Conservation (phyloP, 305 asterid genomes). For the Solanum hybrid region DNA sequence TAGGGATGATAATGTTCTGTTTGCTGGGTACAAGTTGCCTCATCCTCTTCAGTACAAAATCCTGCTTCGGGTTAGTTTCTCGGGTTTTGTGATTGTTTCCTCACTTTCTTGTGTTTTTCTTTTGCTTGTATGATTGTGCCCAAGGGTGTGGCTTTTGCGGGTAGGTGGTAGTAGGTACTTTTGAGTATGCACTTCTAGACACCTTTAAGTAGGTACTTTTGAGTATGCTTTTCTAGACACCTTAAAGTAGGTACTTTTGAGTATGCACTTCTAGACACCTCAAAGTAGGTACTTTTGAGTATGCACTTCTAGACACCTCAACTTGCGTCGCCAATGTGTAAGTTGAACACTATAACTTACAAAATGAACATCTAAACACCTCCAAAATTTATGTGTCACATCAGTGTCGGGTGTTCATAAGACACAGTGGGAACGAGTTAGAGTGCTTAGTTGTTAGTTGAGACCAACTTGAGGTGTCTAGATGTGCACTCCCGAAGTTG, state of each 20-base stretch:
- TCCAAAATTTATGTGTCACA: neutral
- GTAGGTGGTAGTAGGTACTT: neutral
- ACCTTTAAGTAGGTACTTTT: neutral
- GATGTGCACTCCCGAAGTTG: neutral
- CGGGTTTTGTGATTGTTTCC: neutral
- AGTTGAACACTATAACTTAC: neutral
- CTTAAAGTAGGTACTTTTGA: neutral
- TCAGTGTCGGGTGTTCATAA: neutral
- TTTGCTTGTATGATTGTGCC: neutral
- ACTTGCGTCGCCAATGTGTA: neutral
- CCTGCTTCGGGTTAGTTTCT: constrained; percentile 49
- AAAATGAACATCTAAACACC: neutral
- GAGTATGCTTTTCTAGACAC: neutral
- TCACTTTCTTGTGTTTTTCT: neutral
- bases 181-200: neutral
- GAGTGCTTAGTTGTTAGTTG: neutral
- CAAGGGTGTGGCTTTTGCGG: neutral
- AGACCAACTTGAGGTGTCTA: neutral
- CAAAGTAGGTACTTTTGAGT: neutral
- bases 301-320: neutral
- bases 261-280: neutral
- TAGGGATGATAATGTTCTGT: constrained; percentile 72
- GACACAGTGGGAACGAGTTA: neutral
- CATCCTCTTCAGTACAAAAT: constrained; percentile 92
- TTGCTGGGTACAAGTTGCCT: constrained; percentile 94